Evolutionary conservation across 352 stramenopile genomes (phyloP).

Genomic region (Phytophthora citricola): DNA sequence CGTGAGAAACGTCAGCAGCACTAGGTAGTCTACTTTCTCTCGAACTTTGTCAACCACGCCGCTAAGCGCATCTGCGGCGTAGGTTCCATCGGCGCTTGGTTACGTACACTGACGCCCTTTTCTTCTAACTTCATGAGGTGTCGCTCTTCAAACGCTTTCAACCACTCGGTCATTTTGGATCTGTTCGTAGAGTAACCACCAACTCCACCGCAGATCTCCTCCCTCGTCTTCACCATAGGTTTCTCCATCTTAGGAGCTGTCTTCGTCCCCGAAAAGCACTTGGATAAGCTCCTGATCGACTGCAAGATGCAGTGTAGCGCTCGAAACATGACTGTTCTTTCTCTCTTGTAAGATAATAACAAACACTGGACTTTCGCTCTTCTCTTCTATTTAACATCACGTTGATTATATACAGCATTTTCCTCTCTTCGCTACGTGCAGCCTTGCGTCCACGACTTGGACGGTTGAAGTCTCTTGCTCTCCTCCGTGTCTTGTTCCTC

Average conservation of each 20-base stretch:
- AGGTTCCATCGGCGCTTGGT: too few relatives aligned
- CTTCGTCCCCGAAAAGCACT: conserved; percentile 1
- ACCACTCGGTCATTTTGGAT: conserved; percentile 20
- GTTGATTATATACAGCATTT: background rate
- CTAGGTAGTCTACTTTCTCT: too few relatives aligned
- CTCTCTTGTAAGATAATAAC: conserved; percentile 3
- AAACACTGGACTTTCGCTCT: background rate
- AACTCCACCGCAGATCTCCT: conserved; percentile 8
- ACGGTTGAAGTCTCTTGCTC: conserved; percentile 14
- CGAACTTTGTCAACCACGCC: conserved; percentile 13
- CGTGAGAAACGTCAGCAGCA: too few relatives aligned
- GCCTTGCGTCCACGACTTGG: conserved; percentile 12
- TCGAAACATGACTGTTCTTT: conserved; percentile 9
- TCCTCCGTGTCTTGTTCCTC: conserved; percentile 1
- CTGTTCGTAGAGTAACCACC: background rate
- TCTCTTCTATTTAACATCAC: conserved; percentile 20
- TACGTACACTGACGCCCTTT: too few relatives aligned
- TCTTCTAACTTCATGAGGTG: conserved; percentile 2
- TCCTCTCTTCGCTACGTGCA: conserved; percentile 5
- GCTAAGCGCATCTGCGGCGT: background rate
- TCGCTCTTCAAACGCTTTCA: conserved; percentile 23
- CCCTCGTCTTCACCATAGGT: background rate
- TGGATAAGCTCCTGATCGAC: conserved; percentile 5
- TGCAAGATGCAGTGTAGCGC: conserved; percentile 13
- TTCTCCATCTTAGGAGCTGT: background rate